phyloP scores from a whole-genome alignment of 164 flowering plant species.

The Nymphaea colorata region DNA sequence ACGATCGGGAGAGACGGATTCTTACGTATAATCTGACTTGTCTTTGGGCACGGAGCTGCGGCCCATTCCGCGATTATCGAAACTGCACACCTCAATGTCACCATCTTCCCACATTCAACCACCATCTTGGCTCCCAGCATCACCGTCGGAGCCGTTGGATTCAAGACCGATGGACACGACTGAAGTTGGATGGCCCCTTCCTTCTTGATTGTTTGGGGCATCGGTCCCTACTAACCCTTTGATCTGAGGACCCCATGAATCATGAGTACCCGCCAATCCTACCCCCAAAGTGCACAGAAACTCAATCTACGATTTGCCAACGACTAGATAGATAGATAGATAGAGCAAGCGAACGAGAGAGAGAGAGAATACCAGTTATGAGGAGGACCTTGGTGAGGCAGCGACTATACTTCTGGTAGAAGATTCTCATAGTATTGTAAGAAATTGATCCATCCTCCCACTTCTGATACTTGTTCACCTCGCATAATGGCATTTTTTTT shows the following conservation, averaged over 20 bases:
- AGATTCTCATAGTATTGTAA: conserved; percentile 20
- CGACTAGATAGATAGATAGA: not conserved
- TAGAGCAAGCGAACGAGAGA: not conserved
- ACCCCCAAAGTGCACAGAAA: conserved; percentile 1
- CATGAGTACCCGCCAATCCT: conserved; percentile 94
- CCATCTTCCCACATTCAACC: conserved; percentile 5
- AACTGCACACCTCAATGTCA: conserved; percentile 66
- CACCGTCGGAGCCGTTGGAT: conserved; percentile 1
- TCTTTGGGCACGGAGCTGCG: conserved; percentile 64
- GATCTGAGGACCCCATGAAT: conserved; percentile 85
- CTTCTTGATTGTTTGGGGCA: conserved; percentile 29
- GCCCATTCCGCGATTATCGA: conserved; percentile 96
- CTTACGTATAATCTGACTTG: conserved; percentile 78
- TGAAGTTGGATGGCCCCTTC: not conserved
- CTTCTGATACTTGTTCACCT: conserved; percentile 17
- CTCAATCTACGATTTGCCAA: not conserved
- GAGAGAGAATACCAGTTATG: not conserved
- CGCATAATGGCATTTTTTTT: conserved; percentile 64
- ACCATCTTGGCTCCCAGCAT: conserved; percentile 9
- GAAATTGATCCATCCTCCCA: conserved; percentile 11
- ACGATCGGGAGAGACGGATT: not conserved
- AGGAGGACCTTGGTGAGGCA: conserved; percentile 62
- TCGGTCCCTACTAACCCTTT: conserved; percentile 52
- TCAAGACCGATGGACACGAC: conserved; percentile 10
- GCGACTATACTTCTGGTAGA: conserved; percentile 68